phyloP scores from a whole-genome alignment of 208 protist species.

The Trypanosoma avium region DNA sequence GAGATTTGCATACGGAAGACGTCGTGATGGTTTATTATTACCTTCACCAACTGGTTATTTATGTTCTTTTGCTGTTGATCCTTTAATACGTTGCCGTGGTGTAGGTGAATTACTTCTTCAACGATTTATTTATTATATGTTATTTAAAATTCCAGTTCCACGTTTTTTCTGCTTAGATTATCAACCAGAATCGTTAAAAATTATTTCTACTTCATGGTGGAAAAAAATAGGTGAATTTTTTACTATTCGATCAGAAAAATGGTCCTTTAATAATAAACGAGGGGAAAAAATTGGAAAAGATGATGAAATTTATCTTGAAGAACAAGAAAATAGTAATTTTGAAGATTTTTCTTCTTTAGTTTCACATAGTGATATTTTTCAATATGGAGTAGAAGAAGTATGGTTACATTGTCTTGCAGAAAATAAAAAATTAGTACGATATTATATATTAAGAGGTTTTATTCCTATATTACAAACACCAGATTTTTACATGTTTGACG shows the following conservation, averaged over 20 bases:
- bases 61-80: constrained; percentile 61
- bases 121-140: constrained; percentile 55
- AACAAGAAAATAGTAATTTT: too few relatives aligned
- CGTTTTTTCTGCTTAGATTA: constrained; percentile 58
- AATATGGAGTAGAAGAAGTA: constrained; percentile 56
- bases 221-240: too few relatives aligned
- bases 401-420: constrained; percentile 77
- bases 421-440: constrained; percentile 35
- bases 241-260: too few relatives aligned
- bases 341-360: not conserved
- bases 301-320: too few relatives aligned
- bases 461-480: constrained; percentile 24
- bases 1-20: constrained; percentile 45
- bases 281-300: too few relatives aligned
- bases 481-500: constrained; percentile 61
- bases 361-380: not conserved
- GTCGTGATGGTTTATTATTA: constrained; percentile 38
- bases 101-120: constrained; percentile 56
- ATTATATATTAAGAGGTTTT: constrained; percentile 67
- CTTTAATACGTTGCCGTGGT: constrained; percentile 49
- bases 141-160: constrained; percentile 45
- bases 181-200: too few relatives aligned
- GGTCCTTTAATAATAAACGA: too few relatives aligned
- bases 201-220: too few relatives aligned
- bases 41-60: constrained; percentile 75